Percentiles rank a stretch among this genome's conserved stretches.
Conservation (phyloP, 352 stramenopile genomes). For the Phytophthora pseudosyringae region DNA sequence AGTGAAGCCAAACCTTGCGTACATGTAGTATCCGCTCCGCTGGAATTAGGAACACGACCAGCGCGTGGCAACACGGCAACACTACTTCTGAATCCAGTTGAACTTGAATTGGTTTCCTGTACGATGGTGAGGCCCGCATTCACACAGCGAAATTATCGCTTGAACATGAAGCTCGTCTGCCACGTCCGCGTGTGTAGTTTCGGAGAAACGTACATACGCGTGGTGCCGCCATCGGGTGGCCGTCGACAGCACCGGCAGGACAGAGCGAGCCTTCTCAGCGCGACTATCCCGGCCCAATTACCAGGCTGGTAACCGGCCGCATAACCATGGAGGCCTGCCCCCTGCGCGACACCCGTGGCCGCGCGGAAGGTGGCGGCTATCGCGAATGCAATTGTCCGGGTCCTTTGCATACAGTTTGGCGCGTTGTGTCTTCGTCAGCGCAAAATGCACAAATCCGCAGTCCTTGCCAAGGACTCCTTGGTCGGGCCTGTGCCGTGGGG, state of each 20-base stretch:
- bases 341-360: conserved; percentile 1
- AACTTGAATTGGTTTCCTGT: conserved; percentile 22
- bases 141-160: conserved; percentile 5
- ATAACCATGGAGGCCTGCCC: conserved; percentile 7
- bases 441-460: conserved; percentile 22
- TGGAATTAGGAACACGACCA: conserved; percentile 1
- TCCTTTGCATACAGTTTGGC: conserved; percentile 20
- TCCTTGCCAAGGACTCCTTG: too few species aligned
- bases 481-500: conserved; percentile 22
- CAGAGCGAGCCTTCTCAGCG: conserved; percentile 4
- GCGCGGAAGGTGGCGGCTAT: background rate
- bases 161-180: conserved; percentile 21
- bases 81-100: conserved; percentile 18
- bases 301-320: background rate
- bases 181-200: conserved; percentile 22
- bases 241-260: background rate
- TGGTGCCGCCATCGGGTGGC: conserved; percentile 12
- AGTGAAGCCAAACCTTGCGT: conserved; percentile 1
- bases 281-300: conserved; percentile 1
- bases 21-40: background rate
- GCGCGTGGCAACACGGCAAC: conserved; percentile 1
- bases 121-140: conserved; percentile 12
- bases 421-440: conserved; percentile 24
- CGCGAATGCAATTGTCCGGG: conserved; percentile 26
- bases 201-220: conserved; percentile 3